Base-by-base conservation (phyloP, 306 rosid genomes). In the Cyclanthera cordifolia region DNA sequence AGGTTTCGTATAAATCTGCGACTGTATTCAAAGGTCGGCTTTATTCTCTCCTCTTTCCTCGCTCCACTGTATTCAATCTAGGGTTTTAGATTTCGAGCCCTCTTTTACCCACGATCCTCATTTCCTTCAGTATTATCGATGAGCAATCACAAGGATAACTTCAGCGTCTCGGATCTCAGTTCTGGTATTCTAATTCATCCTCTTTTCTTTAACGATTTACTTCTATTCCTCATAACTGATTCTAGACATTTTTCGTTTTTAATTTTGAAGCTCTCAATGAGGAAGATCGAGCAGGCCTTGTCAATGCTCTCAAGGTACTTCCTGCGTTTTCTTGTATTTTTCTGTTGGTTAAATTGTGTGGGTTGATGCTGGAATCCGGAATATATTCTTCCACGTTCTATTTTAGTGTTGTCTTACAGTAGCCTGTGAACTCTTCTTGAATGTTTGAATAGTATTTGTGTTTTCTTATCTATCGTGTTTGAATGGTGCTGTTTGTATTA, bases 291-390 rank as follows among this genome's bases (percentile, higher is more conserved):
- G 89, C 89, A 3, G 97, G 81, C 66, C 86, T 91, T 8, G 94
- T 91, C 20, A 91, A 88, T 79, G 95, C 89, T 71, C 89, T 91
- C 55, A 88, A 91, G 94, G 97, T 90, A 47, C 57, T 64, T 58
- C 41, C 41, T 72, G 4, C 8, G 51, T 53, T 37, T 37, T n/a
- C n/a, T 37, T 0, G 43, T 43, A 0, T 64, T 14, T 0, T 6
- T 65, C 14, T 45, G n/a, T 1, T 19, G 30, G 27, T 61, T 27
- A 4, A 20, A 61, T 16, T 37, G 16, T 37, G 3, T 16, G 1
- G n/a, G 13, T 0, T 37, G 25, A 1, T 39, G 20, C 10, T 43
- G 3, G 70, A 65, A 43, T 65, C 30, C 43, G 53, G 70, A 65
- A 65, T 65, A 41, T 65, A 23, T 20, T 56, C 11, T n/a, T n/a